Base-by-base conservation (phyloP, 2,329 filamentous ascomycete genomes). In the Fusarium nurragi region DNA sequence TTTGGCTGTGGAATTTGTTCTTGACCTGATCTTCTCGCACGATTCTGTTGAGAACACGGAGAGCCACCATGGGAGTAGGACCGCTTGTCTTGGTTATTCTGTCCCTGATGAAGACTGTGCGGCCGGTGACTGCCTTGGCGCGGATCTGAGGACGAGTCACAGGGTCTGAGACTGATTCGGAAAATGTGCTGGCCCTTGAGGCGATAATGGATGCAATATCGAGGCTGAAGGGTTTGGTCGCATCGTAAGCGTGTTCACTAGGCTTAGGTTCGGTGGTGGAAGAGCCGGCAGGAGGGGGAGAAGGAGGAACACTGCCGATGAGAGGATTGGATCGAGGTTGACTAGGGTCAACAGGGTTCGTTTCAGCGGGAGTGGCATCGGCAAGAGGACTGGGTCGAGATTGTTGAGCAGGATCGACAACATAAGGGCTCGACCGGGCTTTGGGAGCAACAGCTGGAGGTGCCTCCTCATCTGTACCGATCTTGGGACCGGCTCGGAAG, bases 1-100 rank as follows among this genome's bases (percentile, higher is more conserved):
- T 81, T 78, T 95, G 92, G 64, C 70, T 75, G 19, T 77, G 75
- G 50, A 81, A 81, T 69, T 92, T 88, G 4, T 45, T 56, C 66
- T 77, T 81, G 47, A 95, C 79, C 39, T 77, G 81, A 73, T 94
- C 93, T 70, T 74, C 70, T 6, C 68, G 63, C 28, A 79, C 73
- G 47, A 81, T 70, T 36, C 70, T 68, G 37, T 78, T 73, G 5
- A 86, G 74, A 7, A 80, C 55, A 30, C 72, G 70, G 36, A 88
- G 75, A 0, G 83, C 81, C 9, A 77, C 69, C n/a, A 77, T 76
- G 6, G 81, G 74, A 28, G 84, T 84, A 1, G 72, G 71, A 13
- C 75, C 77, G 3, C 71, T 68, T 1, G 67, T 75, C 32, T 64
- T 68, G 18, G 65, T 63, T 13, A 71, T 59, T 36, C 69, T 61